Evolutionary conservation across 2,329 filamentous ascomycete genomes (phyloP).

Genomic region (Zymoseptoria pseudotritici): DNA sequence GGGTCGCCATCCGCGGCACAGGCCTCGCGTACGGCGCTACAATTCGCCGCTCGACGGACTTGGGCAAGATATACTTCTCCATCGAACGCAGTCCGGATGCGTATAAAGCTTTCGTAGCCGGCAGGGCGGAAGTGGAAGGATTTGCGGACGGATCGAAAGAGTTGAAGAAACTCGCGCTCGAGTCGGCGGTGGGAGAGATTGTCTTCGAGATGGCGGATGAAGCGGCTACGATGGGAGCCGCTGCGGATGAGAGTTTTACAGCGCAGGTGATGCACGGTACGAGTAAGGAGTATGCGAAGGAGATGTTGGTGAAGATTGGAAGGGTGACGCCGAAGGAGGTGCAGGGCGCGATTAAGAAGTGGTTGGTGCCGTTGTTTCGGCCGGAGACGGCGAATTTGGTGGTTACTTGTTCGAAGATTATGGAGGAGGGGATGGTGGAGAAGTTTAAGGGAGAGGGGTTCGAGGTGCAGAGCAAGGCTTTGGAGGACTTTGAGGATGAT

Average conservation of each 20-base stretch:
- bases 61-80: conserved; percentile 72
- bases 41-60: conserved; percentile 70
- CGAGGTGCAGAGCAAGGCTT: conserved; percentile 62
- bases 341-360: conserved; percentile 61
- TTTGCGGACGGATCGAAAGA: conserved; percentile 63
- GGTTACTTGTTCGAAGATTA: conserved; percentile 76
- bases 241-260: conserved; percentile 77
- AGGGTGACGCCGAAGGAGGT: conserved; percentile 71
- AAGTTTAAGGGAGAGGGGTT: conserved; percentile 72
- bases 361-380: conserved; percentile 73
- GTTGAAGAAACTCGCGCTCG: conserved; percentile 75
- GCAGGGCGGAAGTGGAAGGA: conserved; percentile 64
- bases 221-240: conserved; percentile 74
- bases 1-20: conserved; percentile 86
- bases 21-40: conserved; percentile 85
- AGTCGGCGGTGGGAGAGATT: conserved; percentile 84
- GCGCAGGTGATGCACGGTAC: conserved; percentile 71
- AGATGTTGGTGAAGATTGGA: conserved; percentile 69
- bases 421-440: conserved; percentile 72
- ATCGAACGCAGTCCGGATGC: conserved; percentile 88
- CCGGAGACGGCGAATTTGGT: conserved; percentile 76
- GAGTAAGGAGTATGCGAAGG: conserved; percentile 67
- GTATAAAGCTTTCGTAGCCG: conserved; percentile 74
- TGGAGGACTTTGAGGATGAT: conserved; percentile 79
- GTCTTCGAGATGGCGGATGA: conserved; percentile 82